Evolutionary conservation across 495 filamentous ascomycete species (phyloP), one percentile per base, ranked within the genome.

Genomic region (Lasiosphaeria miniovina): DNA sequence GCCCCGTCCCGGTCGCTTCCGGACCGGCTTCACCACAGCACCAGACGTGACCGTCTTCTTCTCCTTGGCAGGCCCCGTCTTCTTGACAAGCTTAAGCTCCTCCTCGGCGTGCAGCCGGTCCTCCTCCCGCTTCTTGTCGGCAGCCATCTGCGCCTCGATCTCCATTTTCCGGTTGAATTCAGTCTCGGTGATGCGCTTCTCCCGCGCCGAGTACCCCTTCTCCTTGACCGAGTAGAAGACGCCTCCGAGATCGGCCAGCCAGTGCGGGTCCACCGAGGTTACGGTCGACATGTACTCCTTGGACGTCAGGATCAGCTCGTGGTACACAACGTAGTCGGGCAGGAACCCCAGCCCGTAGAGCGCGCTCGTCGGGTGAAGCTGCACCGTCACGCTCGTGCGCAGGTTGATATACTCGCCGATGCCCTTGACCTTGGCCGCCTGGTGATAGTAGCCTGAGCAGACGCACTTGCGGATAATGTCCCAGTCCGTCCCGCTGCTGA

Each of bases 211-310:
- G 71, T 94, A 99, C 11, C 93, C 93, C 72, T 99, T 99, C 77
- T 98, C 93, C 75, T 96, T 97, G 69, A 98, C 85, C 11, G 88
- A 92, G 76, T 98, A 99, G 75, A 98, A 99, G 32, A 99, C 95
- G n/a, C 92, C 95, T 24, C 95, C 95, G 24, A 99, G 82, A 68
- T 99, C 94, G 14, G 95, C 95, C 65, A 99, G 86, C 95, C 95
- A 99, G 66, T 96, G 91, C 52, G 95, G 93, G 72, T 99, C 95
- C 4, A 99, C 94, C 0, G 91, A 84, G 6, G 95, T 99, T 35
- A 99, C 95, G 3, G 90, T 96, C 4, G 89, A 93, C 93, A 99
- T 98, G 78, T 98, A 99, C 75, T 98, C 95, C 70, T 96, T 97
- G 54, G 86, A 90, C 0, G 95, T 99, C 49, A 98, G 84, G 63